Conservation (phyloP, 2,329 filamentous ascomycete genomes). For the Colletotrichum abscissum region DNA sequence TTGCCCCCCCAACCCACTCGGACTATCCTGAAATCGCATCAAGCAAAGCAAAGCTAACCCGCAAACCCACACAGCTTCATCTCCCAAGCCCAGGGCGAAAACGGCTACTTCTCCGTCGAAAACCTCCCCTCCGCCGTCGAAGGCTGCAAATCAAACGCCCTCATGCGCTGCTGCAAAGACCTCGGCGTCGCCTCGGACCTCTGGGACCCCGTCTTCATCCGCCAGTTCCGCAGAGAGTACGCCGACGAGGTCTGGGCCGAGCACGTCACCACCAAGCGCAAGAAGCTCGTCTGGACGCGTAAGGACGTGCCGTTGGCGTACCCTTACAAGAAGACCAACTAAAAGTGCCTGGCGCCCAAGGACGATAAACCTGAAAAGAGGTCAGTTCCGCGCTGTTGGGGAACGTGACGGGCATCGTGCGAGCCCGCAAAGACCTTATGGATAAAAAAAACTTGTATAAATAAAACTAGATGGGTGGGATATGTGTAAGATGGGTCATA, state of each 20-base stretch:
- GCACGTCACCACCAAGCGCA: slow-evolving; percentile 87
- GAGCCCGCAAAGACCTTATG: no score
- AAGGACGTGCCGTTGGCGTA: slow-evolving; percentile 82
- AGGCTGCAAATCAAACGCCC: slow-evolving; percentile 96
- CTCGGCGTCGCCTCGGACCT: slow-evolving; percentile 93
- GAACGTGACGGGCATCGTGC: neutral
- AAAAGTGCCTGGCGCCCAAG: neutral
- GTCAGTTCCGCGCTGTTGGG: neutral
- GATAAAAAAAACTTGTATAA: neutral
- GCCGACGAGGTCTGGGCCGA: slow-evolving; percentile 90
- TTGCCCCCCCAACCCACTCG: no score
- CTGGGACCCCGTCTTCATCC: slow-evolving; percentile 94
- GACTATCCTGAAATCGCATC: no score
- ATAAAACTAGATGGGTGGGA: neutral
- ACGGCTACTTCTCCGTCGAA: slow-evolving; percentile 91
- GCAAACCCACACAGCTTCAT: slow-evolving; percentile 73
- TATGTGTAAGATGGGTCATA: neutral
- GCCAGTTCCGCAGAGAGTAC: slow-evolving; percentile 80
- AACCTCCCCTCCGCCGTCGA: slow-evolving; percentile 94
- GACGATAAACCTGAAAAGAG: no score
- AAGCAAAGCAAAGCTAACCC: neutral
- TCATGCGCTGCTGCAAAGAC: slow-evolving; percentile 99
- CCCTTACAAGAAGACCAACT: slow-evolving; percentile 59
- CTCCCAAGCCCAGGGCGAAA: slow-evolving; percentile 92
- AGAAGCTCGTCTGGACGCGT: slow-evolving; percentile 85